A percentile compares a stretch with the other conserved stretches of the same genome.
These are phyloP conservation scores for Iris macrosiphon DNA, from an alignment of 106 monocot genomes.

Conservation along the genomic window DNA sequence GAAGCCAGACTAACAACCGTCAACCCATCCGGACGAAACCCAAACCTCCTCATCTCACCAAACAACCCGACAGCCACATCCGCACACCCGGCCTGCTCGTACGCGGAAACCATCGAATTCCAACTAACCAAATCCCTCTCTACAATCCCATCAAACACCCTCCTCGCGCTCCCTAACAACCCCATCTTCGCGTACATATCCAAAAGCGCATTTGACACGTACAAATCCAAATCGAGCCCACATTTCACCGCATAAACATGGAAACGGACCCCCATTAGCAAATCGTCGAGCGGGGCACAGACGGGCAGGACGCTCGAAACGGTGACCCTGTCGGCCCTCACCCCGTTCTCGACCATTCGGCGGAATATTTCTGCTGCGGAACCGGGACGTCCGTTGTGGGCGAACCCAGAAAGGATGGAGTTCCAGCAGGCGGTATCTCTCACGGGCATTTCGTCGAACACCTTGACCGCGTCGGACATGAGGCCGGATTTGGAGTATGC, in stretches of 20 bases:
- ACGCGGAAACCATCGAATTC: constrained; percentile 67
- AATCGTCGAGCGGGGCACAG: constrained; percentile 29
- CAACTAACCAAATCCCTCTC: constrained; percentile 53
- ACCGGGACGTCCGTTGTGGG: constrained; percentile 28
- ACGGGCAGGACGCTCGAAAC: constrained; percentile 56
- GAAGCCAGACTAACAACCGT: constrained; percentile 53
- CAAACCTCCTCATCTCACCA: constrained; percentile 25
- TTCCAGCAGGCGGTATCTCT: constrained; percentile 67
- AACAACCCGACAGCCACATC: constrained; percentile 37
- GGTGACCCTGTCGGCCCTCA: constrained; percentile 39
- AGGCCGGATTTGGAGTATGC: constrained; percentile 28
- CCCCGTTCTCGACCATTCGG: constrained; percentile 35
- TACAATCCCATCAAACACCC: constrained; percentile 33
- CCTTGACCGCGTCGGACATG: constrained; percentile 22
- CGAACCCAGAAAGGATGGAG: constrained; percentile 59
- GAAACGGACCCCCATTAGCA: constrained; percentile 25
- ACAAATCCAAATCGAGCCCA: constrained; percentile 51
- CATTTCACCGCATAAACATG: constrained; percentile 40
- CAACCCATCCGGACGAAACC: constrained; percentile 47
- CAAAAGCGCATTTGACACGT: constrained; percentile 61
- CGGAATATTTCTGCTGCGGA: constrained; percentile 33
- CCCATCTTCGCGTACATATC: constrained; percentile 59
- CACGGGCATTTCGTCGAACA: constrained; percentile 53
- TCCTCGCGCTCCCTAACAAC: constrained; percentile 19
- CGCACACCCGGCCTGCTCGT: constrained; percentile 42